A percentile compares a stretch with the other conserved stretches of the same genome.
Evolutionary conservation across 352 stramenopile genomes (phyloP).

Genomic region (Plasmopara viticola): DNA sequence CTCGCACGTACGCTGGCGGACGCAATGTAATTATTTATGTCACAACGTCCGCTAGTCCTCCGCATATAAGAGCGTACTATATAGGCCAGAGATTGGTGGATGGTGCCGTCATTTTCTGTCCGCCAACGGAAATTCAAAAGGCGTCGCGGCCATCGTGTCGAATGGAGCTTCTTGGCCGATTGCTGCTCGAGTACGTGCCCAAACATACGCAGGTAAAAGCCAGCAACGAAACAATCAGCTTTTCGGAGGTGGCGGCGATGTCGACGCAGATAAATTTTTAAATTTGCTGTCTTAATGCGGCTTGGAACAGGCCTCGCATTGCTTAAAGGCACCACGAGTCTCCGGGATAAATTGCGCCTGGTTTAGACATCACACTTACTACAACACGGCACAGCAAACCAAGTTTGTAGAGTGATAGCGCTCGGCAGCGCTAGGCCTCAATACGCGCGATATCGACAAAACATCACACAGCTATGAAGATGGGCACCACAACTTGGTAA

Average conservation of each 20-base stretch:
- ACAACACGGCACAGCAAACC: constrained; percentile 63
- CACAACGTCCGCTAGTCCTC: no score
- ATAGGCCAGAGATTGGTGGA: constrained; percentile 40
- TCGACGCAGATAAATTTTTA: constrained; percentile 46
- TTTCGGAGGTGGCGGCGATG: constrained; percentile 40
- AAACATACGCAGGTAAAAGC: constrained; percentile 63
- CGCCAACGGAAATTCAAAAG: constrained; percentile 60
- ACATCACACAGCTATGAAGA: constrained; percentile 52
- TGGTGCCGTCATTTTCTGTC: constrained; percentile 64
- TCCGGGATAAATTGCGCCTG: constrained; percentile 48
- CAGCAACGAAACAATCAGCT: constrained; percentile 58
- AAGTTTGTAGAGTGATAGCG: constrained; percentile 62
- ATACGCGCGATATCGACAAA: constrained; percentile 59
- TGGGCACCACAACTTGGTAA: constrained; percentile 62
- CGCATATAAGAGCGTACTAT: no score
- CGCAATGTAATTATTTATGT: no score
- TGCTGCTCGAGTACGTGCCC: constrained; percentile 45
- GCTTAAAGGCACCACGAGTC: constrained; percentile 45
- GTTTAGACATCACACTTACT: constrained; percentile 71
- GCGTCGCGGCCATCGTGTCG: constrained; percentile 36
- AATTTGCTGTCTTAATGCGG: constrained; percentile 71
- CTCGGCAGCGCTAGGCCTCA: constrained; percentile 46
- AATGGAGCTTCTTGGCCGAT: constrained; percentile 41
- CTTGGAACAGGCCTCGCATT: constrained; percentile 69
- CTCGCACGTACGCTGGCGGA: no score